phyloP scores from a whole-genome alignment of 176 grass and related monocot species.

The Canna indica region DNA sequence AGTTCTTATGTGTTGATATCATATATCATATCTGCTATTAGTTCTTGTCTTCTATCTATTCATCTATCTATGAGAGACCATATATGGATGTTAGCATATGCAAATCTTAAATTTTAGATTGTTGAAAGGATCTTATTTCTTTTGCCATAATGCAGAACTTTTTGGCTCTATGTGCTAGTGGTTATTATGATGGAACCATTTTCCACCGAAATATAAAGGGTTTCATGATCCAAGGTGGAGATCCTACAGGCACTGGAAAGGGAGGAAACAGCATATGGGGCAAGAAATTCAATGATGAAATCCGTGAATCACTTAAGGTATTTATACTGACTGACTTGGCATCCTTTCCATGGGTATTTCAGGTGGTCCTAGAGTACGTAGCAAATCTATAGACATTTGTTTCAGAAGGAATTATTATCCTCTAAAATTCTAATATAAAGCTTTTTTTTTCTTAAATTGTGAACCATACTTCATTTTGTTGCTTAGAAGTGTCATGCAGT shows the following conservation, averaged over 20 bases:
- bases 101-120: neutral
- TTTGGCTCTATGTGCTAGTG: slow-evolving; percentile 76
- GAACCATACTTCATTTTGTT: neutral
- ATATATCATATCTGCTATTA: neutral
- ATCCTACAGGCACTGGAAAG: slow-evolving; percentile 84
- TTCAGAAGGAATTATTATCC: neutral
- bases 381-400: neutral
- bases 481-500: neutral
- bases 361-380: neutral
- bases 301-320: slow-evolving; percentile 86
- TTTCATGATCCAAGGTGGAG: slow-evolving; percentile 97
- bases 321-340: neutral
- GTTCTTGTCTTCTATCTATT: neutral
- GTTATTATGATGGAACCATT: slow-evolving; percentile 87
- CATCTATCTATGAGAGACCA: neutral
- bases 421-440: neutral
- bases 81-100: neutral
- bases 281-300: slow-evolving; percentile 84
- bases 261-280: slow-evolving; percentile 83
- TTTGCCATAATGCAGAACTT: slow-evolving; percentile 56
- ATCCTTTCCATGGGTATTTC: neutral
- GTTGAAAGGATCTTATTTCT: neutral
- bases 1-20: neutral
- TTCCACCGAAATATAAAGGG: slow-evolving; percentile 99
- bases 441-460: too few species aligned